Conservation (phyloP, 768 basidiomycete species). For the Lactarius quietus region DNA sequence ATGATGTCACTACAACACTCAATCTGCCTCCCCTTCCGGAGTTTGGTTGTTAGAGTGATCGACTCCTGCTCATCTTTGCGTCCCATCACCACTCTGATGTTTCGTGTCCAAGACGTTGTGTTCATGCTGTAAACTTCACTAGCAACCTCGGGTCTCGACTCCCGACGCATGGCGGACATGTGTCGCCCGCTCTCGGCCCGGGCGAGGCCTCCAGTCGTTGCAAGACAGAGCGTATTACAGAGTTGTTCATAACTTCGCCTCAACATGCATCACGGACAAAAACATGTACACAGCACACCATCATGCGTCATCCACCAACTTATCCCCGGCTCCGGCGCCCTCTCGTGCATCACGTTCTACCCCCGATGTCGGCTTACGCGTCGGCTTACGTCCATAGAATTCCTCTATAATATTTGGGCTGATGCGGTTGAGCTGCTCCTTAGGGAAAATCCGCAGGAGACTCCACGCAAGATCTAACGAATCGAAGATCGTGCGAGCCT, state of each 20-base stretch:
- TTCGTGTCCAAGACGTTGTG: not conserved
- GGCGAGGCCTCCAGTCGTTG: not conserved
- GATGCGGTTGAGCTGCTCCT: slow-evolving; percentile 97
- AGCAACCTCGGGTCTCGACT: not conserved
- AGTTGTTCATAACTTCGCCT: slow-evolving; percentile 12
- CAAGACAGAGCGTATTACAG: slow-evolving; percentile 6
- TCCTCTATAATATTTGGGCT: slow-evolving; percentile 94
- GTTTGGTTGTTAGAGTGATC: slow-evolving; percentile 10
- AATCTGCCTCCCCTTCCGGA: slow-evolving; percentile 4
- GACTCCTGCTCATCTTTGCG: not conserved
- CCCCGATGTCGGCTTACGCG: slow-evolving; percentile 56
- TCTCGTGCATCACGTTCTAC: slow-evolving; percentile 37
- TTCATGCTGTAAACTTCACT: not conserved
- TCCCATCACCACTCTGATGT: not conserved
- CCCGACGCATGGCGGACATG: not conserved
- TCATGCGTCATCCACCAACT: slow-evolving; percentile 56
- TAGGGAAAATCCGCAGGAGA: slow-evolving; percentile 95
- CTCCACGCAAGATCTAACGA: slow-evolving; percentile 97
- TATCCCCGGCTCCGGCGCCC: slow-evolving; percentile 42
- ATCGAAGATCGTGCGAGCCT: slow-evolving; percentile 94
- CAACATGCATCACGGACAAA: slow-evolving; percentile 24
- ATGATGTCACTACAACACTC: slow-evolving; percentile 23
- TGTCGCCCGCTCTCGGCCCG: not conserved
- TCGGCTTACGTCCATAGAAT: slow-evolving; percentile 84
- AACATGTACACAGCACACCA: slow-evolving; percentile 5